Base-by-base conservation (phyloP, 1,284 basidiomycete genomes). In the Meripilus lineatus region DNA sequence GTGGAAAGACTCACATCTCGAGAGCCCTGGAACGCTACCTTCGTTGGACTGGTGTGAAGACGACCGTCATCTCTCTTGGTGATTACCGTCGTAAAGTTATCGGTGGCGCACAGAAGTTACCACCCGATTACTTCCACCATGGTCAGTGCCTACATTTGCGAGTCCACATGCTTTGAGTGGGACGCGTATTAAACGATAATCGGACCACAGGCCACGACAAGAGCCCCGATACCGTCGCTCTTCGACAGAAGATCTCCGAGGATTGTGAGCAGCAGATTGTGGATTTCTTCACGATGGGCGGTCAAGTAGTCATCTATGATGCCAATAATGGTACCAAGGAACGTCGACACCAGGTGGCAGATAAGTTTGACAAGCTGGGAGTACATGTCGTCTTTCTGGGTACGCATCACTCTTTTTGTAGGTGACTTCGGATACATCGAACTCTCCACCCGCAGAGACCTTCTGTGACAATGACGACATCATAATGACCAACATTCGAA, bases 251-350 rank as follows among this genome's bases (percentile, higher is more conserved):
- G 50, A 83, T 97, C 49, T 79, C 84, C 41, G 74, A 76, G 2
- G 90, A 86, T 14, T 89, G 96, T 53, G 93, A 98, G 65, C 75
- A 88, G 58, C 72, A 84, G 42, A 93, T 99, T 35, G 85, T 83
- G 77, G 83, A 93, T 49, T 96, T 89, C 66, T 99, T 96, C 68
- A 76, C 81, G 51, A 71, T 71, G 1, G 84, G 89, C 10, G 94
- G 94, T 0, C 95, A 99, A 63, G 94, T 99, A 14, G 92, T 95
- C 25, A 94, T 99, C 49, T 99, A 98, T 68, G 96, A 99, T 62
- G 96, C 96, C n/a, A 99, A 99, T 63, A 98, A 99, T 58, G 92
- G 93, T 1, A 84, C 81, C 8, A 72, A 74, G 37, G 74, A 72
- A 34, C 75, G 77, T 28, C 72, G 96, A 40, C 79, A 84, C 50